These are phyloP conservation scores for Tricladium varicosporioides DNA, from an alignment of 2,329 filamentous ascomycete genomes.

Conservation along the genomic window DNA sequence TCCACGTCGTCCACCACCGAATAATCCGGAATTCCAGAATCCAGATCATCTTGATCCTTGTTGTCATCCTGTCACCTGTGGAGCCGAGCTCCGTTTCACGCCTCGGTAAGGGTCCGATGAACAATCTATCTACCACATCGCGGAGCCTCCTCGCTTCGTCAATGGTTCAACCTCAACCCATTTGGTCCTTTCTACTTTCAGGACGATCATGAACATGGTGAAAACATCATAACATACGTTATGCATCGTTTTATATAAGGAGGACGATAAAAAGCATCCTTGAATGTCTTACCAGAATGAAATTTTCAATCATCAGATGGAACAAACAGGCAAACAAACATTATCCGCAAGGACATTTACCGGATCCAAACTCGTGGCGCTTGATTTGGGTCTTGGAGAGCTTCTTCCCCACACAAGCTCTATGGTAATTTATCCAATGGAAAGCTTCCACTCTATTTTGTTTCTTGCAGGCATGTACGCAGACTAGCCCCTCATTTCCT, in stretches of 20 bases:
- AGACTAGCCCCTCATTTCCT: neutral
- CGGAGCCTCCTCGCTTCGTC: neutral
- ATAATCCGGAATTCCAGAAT: no score
- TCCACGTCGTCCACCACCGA: no score
- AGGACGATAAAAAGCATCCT: no score
- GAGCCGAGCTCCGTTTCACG: neutral
- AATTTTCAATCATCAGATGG: neutral
- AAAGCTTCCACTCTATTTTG: neutral
- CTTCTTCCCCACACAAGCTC: neutral
- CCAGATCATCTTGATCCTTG: no score
- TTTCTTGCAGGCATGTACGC: neutral
- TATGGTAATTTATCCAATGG: neutral
- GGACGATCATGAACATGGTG: no score
- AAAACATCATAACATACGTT: no score
- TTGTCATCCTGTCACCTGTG: neutral
- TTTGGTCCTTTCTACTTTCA: no score
- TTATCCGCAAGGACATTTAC: neutral
- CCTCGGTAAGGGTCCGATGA: neutral
- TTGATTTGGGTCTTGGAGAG: neutral
- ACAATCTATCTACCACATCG: constrained; percentile 9
- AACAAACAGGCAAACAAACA: neutral
- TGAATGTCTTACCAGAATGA: no score
- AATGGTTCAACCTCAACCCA: no score
- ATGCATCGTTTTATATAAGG: no score
- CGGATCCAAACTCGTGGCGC: neutral